These are phyloP conservation scores for Physocladia obscura DNA, from an alignment of 192 early-diverging fungal species.

Conservation along the genomic window DNA sequence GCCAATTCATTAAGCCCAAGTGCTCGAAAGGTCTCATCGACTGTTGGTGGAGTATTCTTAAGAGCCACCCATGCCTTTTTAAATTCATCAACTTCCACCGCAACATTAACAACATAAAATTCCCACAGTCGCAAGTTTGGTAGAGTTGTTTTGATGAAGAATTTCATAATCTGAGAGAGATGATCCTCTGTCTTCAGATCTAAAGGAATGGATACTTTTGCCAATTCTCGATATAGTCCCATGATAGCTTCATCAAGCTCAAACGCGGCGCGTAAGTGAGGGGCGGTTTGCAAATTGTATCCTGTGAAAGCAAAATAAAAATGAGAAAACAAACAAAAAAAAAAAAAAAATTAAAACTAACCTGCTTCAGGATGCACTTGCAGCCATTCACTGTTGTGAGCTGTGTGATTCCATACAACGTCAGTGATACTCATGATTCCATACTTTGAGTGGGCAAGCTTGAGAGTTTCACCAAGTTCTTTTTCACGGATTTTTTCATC, in stretches of 20 bases:
- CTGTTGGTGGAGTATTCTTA: no score
- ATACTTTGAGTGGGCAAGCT: slow-evolving; percentile 61
- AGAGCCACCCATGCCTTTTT: slow-evolving; percentile 17
- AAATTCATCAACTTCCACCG: slow-evolving; percentile 22
- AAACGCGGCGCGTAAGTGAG: slow-evolving; percentile 88
- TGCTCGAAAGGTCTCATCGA: background rate
- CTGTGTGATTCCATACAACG: slow-evolving; percentile 99
- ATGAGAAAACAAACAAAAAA: background rate
- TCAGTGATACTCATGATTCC: slow-evolving; percentile 82
- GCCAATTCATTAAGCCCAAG: slow-evolving; percentile 35
- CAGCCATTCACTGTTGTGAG: slow-evolving; percentile 90
- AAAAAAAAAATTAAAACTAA: slow-evolving; percentile 31
- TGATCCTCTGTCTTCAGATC: slow-evolving; percentile 63
- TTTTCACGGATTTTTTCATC: slow-evolving; percentile 62
- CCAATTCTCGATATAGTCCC: slow-evolving; percentile 63
- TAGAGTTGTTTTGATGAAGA: slow-evolving; percentile 34
- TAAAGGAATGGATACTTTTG: slow-evolving; percentile 22
- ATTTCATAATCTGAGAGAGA: slow-evolving; percentile 64
- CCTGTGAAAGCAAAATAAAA: slow-evolving; percentile 49
- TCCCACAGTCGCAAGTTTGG: slow-evolving; percentile 76
- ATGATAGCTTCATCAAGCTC: slow-evolving; percentile 89
- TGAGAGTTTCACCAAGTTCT: slow-evolving; percentile 55
- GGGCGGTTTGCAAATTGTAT: slow-evolving; percentile 92
- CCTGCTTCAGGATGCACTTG: slow-evolving; percentile 93
- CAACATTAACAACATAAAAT: slow-evolving; percentile 72